Base-by-base conservation (phyloP, 2,329 filamentous ascomycete genomes). In the Thermothelomyces thermophilus region DNA sequence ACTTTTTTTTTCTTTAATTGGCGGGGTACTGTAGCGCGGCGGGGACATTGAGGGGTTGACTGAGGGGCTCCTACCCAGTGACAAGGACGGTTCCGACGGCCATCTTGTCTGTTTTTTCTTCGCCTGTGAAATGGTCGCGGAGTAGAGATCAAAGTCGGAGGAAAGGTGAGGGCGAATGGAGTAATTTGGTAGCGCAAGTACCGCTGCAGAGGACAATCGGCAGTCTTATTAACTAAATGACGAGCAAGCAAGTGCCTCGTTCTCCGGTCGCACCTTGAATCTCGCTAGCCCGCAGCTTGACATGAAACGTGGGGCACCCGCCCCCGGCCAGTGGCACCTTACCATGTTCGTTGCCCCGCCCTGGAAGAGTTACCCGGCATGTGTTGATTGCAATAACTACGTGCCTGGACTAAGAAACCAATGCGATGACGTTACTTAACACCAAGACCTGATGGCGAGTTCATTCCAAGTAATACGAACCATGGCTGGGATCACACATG, bases 81-180 rank as follows among this genome's bases (percentile, higher is more conserved):
- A 96, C 83, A 64, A 96, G 80, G 66, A 95, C 88, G 56, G 90
- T 93, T 74, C 89, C 88, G 60, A 87, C 79, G 68, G 84, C 72
- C 88, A 94, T 94, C 16, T 39, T 53, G 16, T 49, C 6, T 17
- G 14, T 44, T 35, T n/a, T 9, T 36, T n/a, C n/a, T n/a, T n/a
- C n/a, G n/a, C 3, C 16, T 16, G 40, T 31, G 31, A 47, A 44
- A 39, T 39, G 19, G 34, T 48, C 20, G 22, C 45, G 48, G 43
- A 46, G 31, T n/a, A 46, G 30, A 20, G 14, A 36, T 43, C 42
- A 14, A n/a, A 22, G 41, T 31, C 28, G 24, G 22, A 40, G 30
- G 33, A 33, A 16, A n/a, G 8, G 37, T 24, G 40, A 45, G 5
- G 26, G 16, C 26, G 33, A 46, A 34, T n/a, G 24, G 17, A 35